Evolutionary conservation across 371 early-diverging fungal species (phyloP).

Genomic region (Syncephalis fuscata): DNA sequence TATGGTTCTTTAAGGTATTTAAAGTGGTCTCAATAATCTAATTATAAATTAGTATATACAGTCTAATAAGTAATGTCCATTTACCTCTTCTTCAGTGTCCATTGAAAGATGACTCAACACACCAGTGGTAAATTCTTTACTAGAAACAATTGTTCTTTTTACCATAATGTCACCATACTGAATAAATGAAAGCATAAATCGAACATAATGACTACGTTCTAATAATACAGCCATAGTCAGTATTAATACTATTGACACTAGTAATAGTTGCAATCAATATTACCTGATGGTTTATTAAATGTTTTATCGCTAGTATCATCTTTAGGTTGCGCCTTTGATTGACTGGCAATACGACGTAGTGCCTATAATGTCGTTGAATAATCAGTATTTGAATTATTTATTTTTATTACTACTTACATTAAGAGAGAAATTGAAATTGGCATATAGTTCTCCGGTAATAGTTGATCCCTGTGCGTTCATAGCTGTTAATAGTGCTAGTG

Average conservation of each 20-base stretch:
- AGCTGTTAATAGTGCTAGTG: constrained; percentile 24
- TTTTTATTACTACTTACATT: constrained; percentile 11
- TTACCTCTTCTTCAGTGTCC: constrained; percentile 40
- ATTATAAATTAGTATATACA: not conserved
- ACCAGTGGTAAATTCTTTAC: constrained; percentile 40
- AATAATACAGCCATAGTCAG: no score
- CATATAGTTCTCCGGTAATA: constrained; percentile 15
- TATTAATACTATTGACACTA: no score
- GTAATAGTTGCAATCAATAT: no score
- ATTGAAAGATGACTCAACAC: constrained; percentile 44
- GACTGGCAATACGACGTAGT: constrained; percentile 8
- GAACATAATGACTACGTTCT: constrained; percentile 42
- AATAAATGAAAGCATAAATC: constrained; percentile 61
- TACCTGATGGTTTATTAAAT: no score
- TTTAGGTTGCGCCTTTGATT: no score
- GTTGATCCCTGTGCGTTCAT: constrained; percentile 14
- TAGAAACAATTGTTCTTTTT: constrained; percentile 47
- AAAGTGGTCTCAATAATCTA: constrained; percentile 9
- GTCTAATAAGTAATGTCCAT: not conserved
- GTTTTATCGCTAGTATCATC: no score
- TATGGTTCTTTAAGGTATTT: constrained; percentile 25
- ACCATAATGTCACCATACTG: constrained; percentile 41
- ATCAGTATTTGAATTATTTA: not conserved
- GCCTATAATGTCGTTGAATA: constrained; percentile 10
- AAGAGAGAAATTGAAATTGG: constrained; percentile 17